Evolutionary conservation across 129 eudicot genomes (phyloP), one percentile per base, ranked within the genome.

Genomic region (Calendula officinalis): DNA sequence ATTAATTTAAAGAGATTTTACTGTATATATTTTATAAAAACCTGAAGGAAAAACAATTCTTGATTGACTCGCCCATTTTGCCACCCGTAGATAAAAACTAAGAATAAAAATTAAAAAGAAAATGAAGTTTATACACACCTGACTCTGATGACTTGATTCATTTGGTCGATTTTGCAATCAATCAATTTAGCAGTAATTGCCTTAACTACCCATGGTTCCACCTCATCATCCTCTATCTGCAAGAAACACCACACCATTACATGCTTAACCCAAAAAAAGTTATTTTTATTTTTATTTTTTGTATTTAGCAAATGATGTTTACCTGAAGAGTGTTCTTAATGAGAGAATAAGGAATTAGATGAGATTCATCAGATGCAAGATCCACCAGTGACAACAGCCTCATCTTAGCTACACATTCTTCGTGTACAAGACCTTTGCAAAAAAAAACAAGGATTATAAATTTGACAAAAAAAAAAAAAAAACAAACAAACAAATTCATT

Each of bases 101-200:
- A 34, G 0, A 56, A 3, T 1, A 14, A 57, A 50, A 57, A 4
- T 32, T 50, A 12, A 5, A 17, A 62, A 62, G 16, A 11, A 35
- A n/a, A 49, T 12, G 14, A 55, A 41, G n/a, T 40, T 33, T 36
- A 1, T 13, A 45, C 64, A 4, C 66, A 91, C 98, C 86, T 87
- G 68, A 91, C 91, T 47, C 81, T 71, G 63, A 91, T 80, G 45
- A 85, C 82, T 64, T 83, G 74, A 75, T 91, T 91, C 86, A 87
- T 87, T 66, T 91, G 98, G 73, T 91, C 98, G 30, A 91, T 91
- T 74, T 86, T 91, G 72, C 98, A 91, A 55, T 88, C 86, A 2
- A 87, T 66, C 66, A 91, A 61, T 81, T 84, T 87, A 37, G 86
- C 80, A 3, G 86, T 82, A 12, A 91, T 87, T 66, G 95, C 98